Evolutionary conservation across 306 rosid genomes (phyloP), one percentile per base, ranked within the genome.

Genomic region (Lathyrus oleraceus): DNA sequence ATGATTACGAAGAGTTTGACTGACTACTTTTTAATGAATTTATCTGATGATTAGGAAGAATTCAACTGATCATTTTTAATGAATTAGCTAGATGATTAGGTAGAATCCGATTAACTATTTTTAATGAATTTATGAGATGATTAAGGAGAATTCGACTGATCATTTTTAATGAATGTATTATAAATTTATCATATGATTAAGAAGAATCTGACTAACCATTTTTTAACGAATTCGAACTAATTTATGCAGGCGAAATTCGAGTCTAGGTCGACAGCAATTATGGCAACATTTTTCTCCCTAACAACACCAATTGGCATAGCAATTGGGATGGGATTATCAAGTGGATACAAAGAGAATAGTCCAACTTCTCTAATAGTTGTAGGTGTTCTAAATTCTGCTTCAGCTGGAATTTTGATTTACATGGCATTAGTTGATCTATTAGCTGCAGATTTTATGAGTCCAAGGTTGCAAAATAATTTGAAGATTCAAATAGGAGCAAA

Each of bases 371-470:
- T 91, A 3, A 85, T 83, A 30, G 76, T 88, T 28, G 84, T 86
- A 74, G 97, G 95, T 16, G 65, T 80, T 47, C 72, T 88, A 36
- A 74, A 85, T 54, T 77, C 92, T 54, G 87, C 95, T 6, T 81
- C 97, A 0, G 84, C 95, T 54, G 92, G 95, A 49, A 91, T 91
- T 9, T 80, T 91, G 36, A 85, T 91, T 45, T 86, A 91, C 72
- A 88, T 91, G 97, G 78, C 95, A 7, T 67, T 91, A 10, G 97
- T 91, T 27, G 97, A 91, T 10, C 66, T 91, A 0, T 52, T 91
- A 10, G 95, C 92, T 15, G 97, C 90, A 10, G 90, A 91, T 85
- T 86, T 88, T 59, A 91, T 86, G 95, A 83, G 36, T 69, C 84
- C 86, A 1, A 85, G 59, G 57, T 61, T 88, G 79, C 95, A 88